These are phyloP conservation scores for Trichoderma gracile DNA, from an alignment of 2,329 filamentous ascomycete species.

Conservation along the genomic window DNA sequence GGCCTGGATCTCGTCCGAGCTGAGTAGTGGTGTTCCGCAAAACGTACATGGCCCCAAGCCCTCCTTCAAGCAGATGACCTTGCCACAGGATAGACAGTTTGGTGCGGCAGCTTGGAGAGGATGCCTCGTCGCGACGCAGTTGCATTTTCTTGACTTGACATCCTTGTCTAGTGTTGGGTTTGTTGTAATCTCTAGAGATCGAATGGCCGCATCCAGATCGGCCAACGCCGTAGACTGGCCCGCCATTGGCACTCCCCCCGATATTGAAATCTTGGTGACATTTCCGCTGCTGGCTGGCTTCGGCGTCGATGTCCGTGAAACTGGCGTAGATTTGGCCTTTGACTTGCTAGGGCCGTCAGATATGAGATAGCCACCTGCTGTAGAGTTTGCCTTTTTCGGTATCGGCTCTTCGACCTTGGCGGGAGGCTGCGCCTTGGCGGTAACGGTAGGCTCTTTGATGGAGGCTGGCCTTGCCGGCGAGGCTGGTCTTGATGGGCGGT, in stretches of 20 bases:
- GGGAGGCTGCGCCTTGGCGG: constrained; percentile 35
- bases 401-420: constrained; percentile 29
- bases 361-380: constrained; percentile 77
- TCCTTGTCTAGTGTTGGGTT: constrained; percentile 67
- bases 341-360: constrained; percentile 65
- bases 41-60: constrained; percentile 93
- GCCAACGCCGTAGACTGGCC: constrained; percentile 73
- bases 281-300: constrained; percentile 49
- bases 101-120: constrained; percentile 87
- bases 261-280: constrained; percentile 68
- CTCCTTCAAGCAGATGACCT: constrained; percentile 93
- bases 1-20: constrained; percentile 70
- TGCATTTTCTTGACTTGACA: constrained; percentile 66
- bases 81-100: constrained; percentile 90
- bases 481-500: constrained; percentile 41
- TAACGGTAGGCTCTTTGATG: constrained; percentile 35
- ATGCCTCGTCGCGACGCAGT: constrained; percentile 85
- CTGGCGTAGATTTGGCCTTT: constrained; percentile 56
- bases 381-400: constrained; percentile 55
- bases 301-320: constrained; percentile 55
- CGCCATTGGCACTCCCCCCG: constrained; percentile 79
- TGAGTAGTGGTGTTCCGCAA: constrained; percentile 75
- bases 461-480: constrained; percentile 36
- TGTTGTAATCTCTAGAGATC: constrained; percentile 85
- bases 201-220: constrained; percentile 78